Evolutionary conservation across 2,329 filamentous ascomycete genomes (phyloP).

Genomic region (Raffaelea ambrosiae): DNA sequence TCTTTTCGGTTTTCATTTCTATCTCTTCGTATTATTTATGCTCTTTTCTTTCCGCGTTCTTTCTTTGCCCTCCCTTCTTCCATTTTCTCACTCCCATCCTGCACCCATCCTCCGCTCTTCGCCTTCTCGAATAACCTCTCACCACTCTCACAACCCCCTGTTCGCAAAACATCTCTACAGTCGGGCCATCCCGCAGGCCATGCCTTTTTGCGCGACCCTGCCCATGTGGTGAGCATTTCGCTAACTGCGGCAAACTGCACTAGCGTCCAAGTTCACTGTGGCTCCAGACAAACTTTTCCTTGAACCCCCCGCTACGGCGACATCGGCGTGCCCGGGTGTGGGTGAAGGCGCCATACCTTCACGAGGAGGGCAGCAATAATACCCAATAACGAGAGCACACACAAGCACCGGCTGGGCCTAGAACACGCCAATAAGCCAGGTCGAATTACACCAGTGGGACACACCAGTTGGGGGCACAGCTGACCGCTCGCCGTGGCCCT

Average conservation of each 20-base stretch:
- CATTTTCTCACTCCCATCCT: too few species aligned
- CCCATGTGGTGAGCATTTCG: not conserved
- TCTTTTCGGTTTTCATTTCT: conserved; percentile 7
- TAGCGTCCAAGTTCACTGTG: not conserved
- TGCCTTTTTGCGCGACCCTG: not conserved
- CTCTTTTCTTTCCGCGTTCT: not conserved
- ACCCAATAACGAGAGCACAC: too few species aligned
- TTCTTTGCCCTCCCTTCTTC: not conserved
- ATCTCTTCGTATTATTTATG: too few species aligned
- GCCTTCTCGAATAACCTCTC: not conserved
- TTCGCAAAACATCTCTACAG: too few species aligned
- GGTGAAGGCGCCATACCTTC: too few species aligned
- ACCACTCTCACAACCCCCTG: conserved; percentile 8
- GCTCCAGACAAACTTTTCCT: not conserved
- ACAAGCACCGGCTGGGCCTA: too few species aligned
- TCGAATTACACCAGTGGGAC: too few species aligned
- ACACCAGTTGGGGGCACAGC: too few species aligned
- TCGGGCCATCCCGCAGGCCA: not conserved
- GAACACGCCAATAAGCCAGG: too few species aligned
- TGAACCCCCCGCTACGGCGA: not conserved
- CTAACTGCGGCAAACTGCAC: not conserved
- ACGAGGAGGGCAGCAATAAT: too few species aligned
- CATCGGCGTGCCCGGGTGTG: too few species aligned
- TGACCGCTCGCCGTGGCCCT: too few species aligned
- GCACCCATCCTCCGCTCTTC: not conserved